Evolutionary conservation across 768 basidiomycete species (phyloP).

Genomic region (Strobilomyces confusus): DNA sequence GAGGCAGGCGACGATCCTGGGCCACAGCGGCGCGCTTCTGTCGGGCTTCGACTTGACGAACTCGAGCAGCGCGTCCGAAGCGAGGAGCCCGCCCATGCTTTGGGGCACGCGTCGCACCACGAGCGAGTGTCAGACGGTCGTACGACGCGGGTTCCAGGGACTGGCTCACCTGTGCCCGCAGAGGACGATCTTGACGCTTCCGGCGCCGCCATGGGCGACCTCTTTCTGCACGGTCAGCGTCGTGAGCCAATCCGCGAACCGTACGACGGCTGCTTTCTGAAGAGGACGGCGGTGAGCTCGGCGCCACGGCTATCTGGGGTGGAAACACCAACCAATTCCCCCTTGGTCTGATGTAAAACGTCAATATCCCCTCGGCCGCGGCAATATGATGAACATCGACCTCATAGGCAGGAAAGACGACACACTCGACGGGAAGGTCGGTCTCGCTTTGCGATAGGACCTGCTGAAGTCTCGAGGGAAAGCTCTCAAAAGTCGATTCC

Average conservation of each 20-base stretch:
- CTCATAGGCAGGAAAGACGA: constrained; percentile 90
- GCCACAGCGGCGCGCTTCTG: constrained; percentile 71
- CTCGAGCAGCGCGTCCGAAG: constrained; percentile 77
- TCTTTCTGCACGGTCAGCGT: constrained; percentile 85
- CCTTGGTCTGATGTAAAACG: constrained; percentile 65
- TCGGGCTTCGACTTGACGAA: constrained; percentile 68
- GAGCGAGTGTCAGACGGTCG: too few relatives aligned
- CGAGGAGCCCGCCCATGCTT: constrained; percentile 92
- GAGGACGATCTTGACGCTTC: constrained; percentile 70
- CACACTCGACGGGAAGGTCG: constrained; percentile 57
- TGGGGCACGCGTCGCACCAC: too few relatives aligned
- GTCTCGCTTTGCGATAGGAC: constrained; percentile 63
- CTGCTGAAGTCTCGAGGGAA: constrained; percentile 78
- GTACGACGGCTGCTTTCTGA: constrained; percentile 75
- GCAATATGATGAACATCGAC: constrained; percentile 34
- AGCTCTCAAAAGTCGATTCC: constrained; percentile 70
- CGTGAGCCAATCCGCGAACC: constrained; percentile 91
- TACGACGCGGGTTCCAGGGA: too few relatives aligned
- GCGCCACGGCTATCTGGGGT: background rate
- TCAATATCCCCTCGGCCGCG: constrained; percentile 9
- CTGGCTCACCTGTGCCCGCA: constrained; percentile 78
- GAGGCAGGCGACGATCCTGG: constrained; percentile 76
- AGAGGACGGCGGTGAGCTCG: constrained; percentile 1
- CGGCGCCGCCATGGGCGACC: constrained; percentile 70
- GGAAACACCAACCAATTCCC: constrained; percentile 64